Conservation (phyloP, 192 early-diverging fungal genomes). For the Podila verticillata region DNA sequence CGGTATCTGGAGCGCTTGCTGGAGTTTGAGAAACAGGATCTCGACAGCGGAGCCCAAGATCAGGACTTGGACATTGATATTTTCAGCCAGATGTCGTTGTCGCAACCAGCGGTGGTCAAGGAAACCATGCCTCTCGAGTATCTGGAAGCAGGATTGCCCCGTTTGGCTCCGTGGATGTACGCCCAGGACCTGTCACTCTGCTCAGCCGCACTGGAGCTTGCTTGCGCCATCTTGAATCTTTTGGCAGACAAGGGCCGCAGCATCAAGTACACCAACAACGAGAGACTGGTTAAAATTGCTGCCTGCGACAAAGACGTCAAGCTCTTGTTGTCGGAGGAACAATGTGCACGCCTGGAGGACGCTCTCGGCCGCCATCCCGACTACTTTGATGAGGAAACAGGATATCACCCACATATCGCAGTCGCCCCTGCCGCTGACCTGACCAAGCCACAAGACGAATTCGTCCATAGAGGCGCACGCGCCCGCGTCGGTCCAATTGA, state of each 20-base stretch:
- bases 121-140: slow-evolving; percentile 41
- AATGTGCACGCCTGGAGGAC: slow-evolving; percentile 24
- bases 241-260: slow-evolving; percentile 30
- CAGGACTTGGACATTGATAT: slow-evolving; percentile 10
- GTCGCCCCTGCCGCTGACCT: not conserved
- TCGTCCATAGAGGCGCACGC: not conserved
- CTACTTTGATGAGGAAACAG: not conserved
- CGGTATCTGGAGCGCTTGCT: slow-evolving; percentile 40
- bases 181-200: slow-evolving; percentile 38
- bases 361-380: slow-evolving; percentile 30
- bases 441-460: not conserved
- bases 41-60: slow-evolving; percentile 17
- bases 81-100: slow-evolving; percentile 9
- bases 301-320: slow-evolving; percentile 19
- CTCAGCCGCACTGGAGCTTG: slow-evolving; percentile 25
- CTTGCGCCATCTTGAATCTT: slow-evolving; percentile 28
- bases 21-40: slow-evolving; percentile 39
- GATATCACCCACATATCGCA: not conserved
- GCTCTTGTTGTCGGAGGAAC: slow-evolving; percentile 21
- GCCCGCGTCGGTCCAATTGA: slow-evolving; percentile 9
- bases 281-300: slow-evolving; percentile 17
- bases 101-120: not conserved
- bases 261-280: slow-evolving; percentile 10
- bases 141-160: slow-evolving; percentile 22
- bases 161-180: slow-evolving; percentile 36